Base-by-base conservation (phyloP, 1,139 yeast species). In the Lodderomyces oxycetoniae region DNA sequence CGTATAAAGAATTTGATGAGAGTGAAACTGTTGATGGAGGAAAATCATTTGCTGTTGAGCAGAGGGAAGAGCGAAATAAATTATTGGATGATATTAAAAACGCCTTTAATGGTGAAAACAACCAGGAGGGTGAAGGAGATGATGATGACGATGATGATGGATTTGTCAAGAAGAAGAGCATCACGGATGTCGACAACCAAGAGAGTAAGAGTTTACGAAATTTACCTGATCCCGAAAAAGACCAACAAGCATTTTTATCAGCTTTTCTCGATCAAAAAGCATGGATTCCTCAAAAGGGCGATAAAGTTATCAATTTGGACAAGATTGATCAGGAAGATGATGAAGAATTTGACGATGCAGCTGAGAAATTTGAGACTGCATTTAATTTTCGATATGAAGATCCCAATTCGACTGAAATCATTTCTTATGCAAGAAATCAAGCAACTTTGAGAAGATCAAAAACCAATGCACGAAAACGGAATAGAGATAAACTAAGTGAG, bases 341-440 rank as follows among this genome's bases (percentile, higher is more conserved):
- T 47, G 93, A 83, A 33, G 89, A 83, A 36, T 91, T 89, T 54
- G 97, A 89, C 32, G 85, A 86, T 34, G 93, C 94, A 1, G 96
- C 83, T 3, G 98, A 93, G 47, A 67, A 77, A 48, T 88, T 87
- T 50, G 99, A 93, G 59, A 76, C 77, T 41, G 96, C 95, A 0
- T 91, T 89, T 62, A 93, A 93, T 52, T 89, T 89, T 69, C 75
- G 98, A 55, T 91, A 76, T 53, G 98, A 93, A 59, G 97, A 91
- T 49, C 87, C 95, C 10, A 79, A 78, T 45, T 74, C 96, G 7
- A 86, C 91, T 0, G 96, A 91, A 52, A 86, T 93, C 56, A 82
- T 88, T 21, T 81, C 95, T n/a, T 93, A 91, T 63, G 97, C 98
- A 4, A 87, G 99, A 72, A 84, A 74, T 44, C 96, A 88, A 55